Conservation (phyloP, 2,329 filamentous ascomycete genomes). For the Nigrospora osmanthi region DNA sequence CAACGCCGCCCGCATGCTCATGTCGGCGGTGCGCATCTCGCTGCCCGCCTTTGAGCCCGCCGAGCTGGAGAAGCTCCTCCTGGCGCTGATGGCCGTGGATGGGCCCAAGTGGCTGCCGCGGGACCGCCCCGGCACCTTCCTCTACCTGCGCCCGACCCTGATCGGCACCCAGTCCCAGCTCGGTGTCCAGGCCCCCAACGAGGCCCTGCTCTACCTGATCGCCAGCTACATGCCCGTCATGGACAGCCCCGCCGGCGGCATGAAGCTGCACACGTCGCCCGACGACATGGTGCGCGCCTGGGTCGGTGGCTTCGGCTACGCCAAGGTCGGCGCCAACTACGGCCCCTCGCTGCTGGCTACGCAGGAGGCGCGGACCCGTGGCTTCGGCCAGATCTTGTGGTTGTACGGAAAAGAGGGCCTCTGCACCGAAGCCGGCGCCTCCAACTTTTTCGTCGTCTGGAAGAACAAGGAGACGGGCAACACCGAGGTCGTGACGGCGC, state of each 20-base stretch:
- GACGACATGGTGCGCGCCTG: constrained; percentile 84
- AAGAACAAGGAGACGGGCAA: constrained; percentile 51
- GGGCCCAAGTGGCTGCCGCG: constrained; percentile 73
- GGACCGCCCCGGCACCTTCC: constrained; percentile 57
- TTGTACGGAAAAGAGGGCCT: constrained; percentile 69
- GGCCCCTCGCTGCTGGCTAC: constrained; percentile 76
- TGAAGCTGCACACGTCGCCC: constrained; percentile 70
- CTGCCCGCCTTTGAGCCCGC: constrained; percentile 56
- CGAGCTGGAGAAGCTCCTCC: constrained; percentile 57
- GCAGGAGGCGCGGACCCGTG: constrained; percentile 60
- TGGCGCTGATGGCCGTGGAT: constrained; percentile 62
- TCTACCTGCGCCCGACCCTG: constrained; percentile 82
- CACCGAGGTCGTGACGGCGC: constrained; percentile 72
- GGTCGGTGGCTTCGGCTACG: constrained; percentile 87
- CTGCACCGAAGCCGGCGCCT: constrained; percentile 86
- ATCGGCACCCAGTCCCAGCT: constrained; percentile 77
- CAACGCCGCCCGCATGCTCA: constrained; percentile 49
- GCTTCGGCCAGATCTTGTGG: constrained; percentile 92
- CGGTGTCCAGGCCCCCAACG: constrained; percentile 69
- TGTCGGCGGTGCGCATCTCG: constrained; percentile 47
- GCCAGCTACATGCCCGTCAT: constrained; percentile 53
- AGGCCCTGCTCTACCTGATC: constrained; percentile 87
- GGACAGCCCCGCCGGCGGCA: constrained; percentile 43
- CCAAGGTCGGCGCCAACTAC: constrained; percentile 92
- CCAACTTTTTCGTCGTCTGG: constrained; percentile 88